Base-by-base conservation (phyloP, 2,329 filamentous ascomycete species). In the Trichoderma oligosporum region DNA sequence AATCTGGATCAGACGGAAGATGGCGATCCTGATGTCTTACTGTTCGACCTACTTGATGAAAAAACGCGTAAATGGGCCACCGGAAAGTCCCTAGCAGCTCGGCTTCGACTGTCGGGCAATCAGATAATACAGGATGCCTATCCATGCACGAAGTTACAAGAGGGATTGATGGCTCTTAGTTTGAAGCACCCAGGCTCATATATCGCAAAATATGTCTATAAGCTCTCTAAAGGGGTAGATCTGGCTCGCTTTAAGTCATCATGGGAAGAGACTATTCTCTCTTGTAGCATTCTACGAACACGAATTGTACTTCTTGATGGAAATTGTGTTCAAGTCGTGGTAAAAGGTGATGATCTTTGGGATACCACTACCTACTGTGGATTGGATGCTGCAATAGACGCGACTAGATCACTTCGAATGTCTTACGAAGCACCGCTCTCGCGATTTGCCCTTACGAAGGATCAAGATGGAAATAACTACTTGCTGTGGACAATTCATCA, bases 111-210 rank as follows among this genome's bases (percentile, higher is more conserved):
- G 18, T 53, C 62, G 4, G 31, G 20, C 0, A 44, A 58, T 7
- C 12, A 57, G 22, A 25, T 25, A 8, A 25, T 51, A 8, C 45
- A 57, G 11, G 45, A 57, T 39, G 54, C 45, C 3, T 57, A 39
- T 18, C 35, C 35, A 2, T 57, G 54, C 9, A 56, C 49, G n/a
- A 41, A 38, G 5, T 63, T 76, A 2, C 74, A 76, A 47, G 71
- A 73, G 59, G 72, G 70, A 2, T 64, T 76, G 1, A 66, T 76
- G 42, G 67, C 71, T 0, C 61, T 74, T 1, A 65, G 72, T 2
- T 62, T 61, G 33, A 64, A 68, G n/a, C 46, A 61, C 0, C 55
- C 49, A 0, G 73, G 71, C 2, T 68, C 67, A 1, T 76, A 77
- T 41, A 65, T 73, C 5, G 66, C 69, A 2, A 63, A 67, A 42